phyloP scores from a whole-genome alignment of 208 protist genomes.

The Jaenimonas drosophilae region DNA sequence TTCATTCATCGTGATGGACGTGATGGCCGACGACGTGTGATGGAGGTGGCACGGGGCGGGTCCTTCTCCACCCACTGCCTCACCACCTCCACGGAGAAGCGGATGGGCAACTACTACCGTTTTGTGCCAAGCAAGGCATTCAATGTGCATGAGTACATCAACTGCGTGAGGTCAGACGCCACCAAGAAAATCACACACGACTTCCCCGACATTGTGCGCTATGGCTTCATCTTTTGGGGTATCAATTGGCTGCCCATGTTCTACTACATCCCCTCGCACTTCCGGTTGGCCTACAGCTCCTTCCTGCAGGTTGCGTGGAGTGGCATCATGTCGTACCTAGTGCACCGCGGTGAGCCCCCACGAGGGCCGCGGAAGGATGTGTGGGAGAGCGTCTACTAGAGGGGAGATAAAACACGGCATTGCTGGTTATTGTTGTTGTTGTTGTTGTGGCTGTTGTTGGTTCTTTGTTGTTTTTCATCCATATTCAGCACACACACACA shows the following conservation, averaged over 20 bases:
- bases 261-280: slow-evolving; percentile 72
- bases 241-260: slow-evolving; percentile 77
- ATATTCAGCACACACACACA: slow-evolving; percentile 3
- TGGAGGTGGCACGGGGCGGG: slow-evolving; percentile 14
- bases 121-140: slow-evolving; percentile 40
- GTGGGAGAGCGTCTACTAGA: slow-evolving; percentile 6
- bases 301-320: slow-evolving; percentile 61
- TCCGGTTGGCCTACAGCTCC: slow-evolving; percentile 58
- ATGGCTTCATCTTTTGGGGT: slow-evolving; percentile 60
- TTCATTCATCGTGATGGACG: slow-evolving; percentile 65
- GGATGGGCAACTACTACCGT: slow-evolving; percentile 50
- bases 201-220: slow-evolving; percentile 58
- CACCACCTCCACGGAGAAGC: too few species aligned
- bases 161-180: slow-evolving; percentile 27
- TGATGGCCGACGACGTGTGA: slow-evolving; percentile 41
- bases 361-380: slow-evolving; percentile 3
- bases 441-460: too few species aligned
- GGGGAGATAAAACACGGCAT: too few species aligned
- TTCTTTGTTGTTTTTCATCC: slow-evolving; percentile 5
- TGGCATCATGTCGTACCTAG: slow-evolving; percentile 61
- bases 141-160: slow-evolving; percentile 39
- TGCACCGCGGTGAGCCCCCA: slow-evolving; percentile 25
- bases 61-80: too few species aligned
- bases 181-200: slow-evolving; percentile 41
- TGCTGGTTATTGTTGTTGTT: too few species aligned